These are phyloP conservation scores for Gloeopeniophorella convolvens DNA, from an alignment of 768 basidiomycete genomes.

Conservation along the genomic window DNA sequence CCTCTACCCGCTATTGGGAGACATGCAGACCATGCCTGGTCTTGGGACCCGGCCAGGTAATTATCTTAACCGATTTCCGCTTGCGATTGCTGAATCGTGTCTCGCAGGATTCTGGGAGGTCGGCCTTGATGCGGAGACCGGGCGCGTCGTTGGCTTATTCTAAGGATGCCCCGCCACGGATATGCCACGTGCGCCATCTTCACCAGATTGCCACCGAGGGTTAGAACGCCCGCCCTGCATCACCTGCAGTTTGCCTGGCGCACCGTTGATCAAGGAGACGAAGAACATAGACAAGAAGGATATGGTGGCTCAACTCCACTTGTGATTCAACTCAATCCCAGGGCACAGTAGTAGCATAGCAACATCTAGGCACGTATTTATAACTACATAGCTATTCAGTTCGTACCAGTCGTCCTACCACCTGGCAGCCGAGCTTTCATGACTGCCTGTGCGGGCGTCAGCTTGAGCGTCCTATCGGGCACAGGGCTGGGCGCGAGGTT, in stretches of 20 bases:
- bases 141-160: slow-evolving; percentile 83
- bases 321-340: too few species aligned
- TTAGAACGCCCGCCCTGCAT: too few species aligned
- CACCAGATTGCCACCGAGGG: slow-evolving; percentile 28
- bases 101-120: slow-evolving; percentile 85
- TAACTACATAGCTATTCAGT: not conserved
- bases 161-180: slow-evolving; percentile 30
- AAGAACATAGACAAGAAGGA: too few species aligned
- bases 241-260: too few species aligned
- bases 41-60: slow-evolving; percentile 84
- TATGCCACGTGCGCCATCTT: slow-evolving; percentile 21
- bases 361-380: too few species aligned
- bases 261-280: too few species aligned
- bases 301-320: too few species aligned
- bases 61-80: slow-evolving; percentile 9
- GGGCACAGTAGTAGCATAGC: slow-evolving; percentile 21
- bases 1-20: slow-evolving; percentile 90
- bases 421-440: slow-evolving; percentile 34
- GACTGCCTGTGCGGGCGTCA: slow-evolving; percentile 3
- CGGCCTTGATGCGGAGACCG: slow-evolving; percentile 70
- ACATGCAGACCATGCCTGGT: slow-evolving; percentile 99
- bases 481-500: slow-evolving; percentile 31
- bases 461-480: not conserved
- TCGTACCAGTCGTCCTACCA: slow-evolving; percentile 18
- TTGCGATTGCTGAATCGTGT: slow-evolving; percentile 10